Base-by-base conservation (phyloP, 441 rosid genomes). In the Rhodomyrtus psidioides region DNA sequence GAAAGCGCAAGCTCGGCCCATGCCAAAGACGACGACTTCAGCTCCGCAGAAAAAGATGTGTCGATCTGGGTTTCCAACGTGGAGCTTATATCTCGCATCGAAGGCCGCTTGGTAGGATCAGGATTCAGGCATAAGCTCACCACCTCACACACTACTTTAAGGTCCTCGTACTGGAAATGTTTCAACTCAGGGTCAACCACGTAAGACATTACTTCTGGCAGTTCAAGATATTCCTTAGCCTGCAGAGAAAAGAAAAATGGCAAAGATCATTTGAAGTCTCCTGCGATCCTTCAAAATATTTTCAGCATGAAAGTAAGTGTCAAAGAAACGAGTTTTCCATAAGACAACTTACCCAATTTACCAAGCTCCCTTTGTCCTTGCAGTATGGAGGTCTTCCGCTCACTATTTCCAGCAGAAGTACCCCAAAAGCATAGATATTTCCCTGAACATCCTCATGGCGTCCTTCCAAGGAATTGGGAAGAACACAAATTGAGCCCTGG, bases 1-100 rank as follows among this genome's bases (percentile, higher is more conserved):
- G 97, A 91, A 84, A 98, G 93, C 0, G 98, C 98, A 19, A 94
- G 96, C 95, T 98, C 99, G 0, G 99, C 99, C 99, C 99, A 97
- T 9, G 98, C 99, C 90, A 96, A 91, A 76, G 99, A 94, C 51
- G 99, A 95, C 13, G 99, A 91, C 92, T 93, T 95, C 44, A 95
- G 92, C 90, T 95, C 99, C 3, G 93, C 89, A 1, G 98, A 92
- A 27, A 95, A 83, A 6, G 98, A 93, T 26, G 97, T 89, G 89
- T 95, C 98, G 39, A 98, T 95, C 89, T 90, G 88, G 88, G 94
- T 93, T 91, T 95, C 99, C 87, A 98, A 85, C 60, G 87, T 90
- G 85, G 90, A 82, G 82, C 92, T 89, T 83, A 96, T 24, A 86
- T 95, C 98, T 86, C 81, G 91, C 98, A 96, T 93, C 4, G 95